Evolutionary conservation across 768 basidiomycete genomes (phyloP).

Genomic region (Termitomyces sp.): DNA sequence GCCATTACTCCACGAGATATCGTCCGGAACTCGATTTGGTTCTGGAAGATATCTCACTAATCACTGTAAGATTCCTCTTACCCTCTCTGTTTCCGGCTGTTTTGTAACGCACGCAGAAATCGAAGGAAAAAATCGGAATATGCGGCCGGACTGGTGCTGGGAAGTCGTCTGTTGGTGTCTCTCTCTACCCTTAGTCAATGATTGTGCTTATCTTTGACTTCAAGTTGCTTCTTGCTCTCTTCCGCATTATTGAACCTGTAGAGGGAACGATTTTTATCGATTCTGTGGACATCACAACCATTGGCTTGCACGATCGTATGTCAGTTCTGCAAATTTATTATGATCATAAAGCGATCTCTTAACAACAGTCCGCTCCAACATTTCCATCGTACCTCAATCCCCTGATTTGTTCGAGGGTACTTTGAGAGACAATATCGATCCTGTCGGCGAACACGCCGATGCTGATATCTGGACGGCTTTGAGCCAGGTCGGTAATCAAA

Average conservation of each 20-base stretch:
- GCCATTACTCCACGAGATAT: constrained; percentile 73
- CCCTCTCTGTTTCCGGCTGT: neutral
- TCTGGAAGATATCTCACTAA: constrained; percentile 67
- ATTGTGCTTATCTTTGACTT: neutral
- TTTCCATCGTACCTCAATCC: constrained; percentile 85
- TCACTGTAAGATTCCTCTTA: constrained; percentile 42
- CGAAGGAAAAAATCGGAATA: constrained; percentile 84
- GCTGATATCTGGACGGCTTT: constrained; percentile 85
- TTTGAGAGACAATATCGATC: constrained; percentile 86
- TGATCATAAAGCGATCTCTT: neutral
- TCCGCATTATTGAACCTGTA: constrained; percentile 71
- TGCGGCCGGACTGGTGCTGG: constrained; percentile 79
- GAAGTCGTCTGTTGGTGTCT: constrained; percentile 58
- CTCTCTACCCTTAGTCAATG: neutral
- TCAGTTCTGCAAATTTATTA: constrained; percentile 6
- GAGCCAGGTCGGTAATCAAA: constrained; percentile 40
- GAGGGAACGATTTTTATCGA: constrained; percentile 69
- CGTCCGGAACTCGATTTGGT: constrained; percentile 76
- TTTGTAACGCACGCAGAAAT: constrained; percentile 37
- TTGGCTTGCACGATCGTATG: constrained; percentile 71
- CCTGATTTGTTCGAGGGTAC: constrained; percentile 70
- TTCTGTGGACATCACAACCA: constrained; percentile 66
- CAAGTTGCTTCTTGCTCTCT: constrained; percentile 63
- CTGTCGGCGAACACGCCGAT: constrained; percentile 68
- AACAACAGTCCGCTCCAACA: constrained; percentile 58